These are phyloP conservation scores for sweet orange (Citrus sinensis) DNA, from an alignment of 345 rosid genomes.

Conservation along the genomic window DVS_A1.0 CM039165.1:27275001-27275500, in stretches of 20 bases:
- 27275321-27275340: slow-evolving; percentile 75
- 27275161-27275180: slow-evolving; percentile 5
- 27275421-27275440: neutral
- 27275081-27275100: slow-evolving; percentile 38
- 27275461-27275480: neutral
- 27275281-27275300: slow-evolving; percentile 63
- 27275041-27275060: slow-evolving; percentile 61
- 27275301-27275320: slow-evolving; percentile 52
- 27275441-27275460: neutral
- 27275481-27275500: slow-evolving; percentile 60
- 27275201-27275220: slow-evolving; percentile 50
- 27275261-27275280: slow-evolving; percentile 54
- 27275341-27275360: slow-evolving; percentile 68
- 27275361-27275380: slow-evolving; percentile 42
- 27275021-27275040: slow-evolving; percentile 53
- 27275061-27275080: slow-evolving; percentile 50
- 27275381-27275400: slow-evolving; percentile 43
- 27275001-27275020: slow-evolving; percentile 35
- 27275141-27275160: neutral
- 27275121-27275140: neutral
- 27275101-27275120: neutral
- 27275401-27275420: slow-evolving; percentile 43
- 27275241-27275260: slow-evolving; percentile 53
- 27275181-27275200: slow-evolving; percentile 66
- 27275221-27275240: slow-evolving; percentile 43